Base-by-base conservation (phyloP, 202 grass and related monocot genomes). In the Setaria italica region DNA sequence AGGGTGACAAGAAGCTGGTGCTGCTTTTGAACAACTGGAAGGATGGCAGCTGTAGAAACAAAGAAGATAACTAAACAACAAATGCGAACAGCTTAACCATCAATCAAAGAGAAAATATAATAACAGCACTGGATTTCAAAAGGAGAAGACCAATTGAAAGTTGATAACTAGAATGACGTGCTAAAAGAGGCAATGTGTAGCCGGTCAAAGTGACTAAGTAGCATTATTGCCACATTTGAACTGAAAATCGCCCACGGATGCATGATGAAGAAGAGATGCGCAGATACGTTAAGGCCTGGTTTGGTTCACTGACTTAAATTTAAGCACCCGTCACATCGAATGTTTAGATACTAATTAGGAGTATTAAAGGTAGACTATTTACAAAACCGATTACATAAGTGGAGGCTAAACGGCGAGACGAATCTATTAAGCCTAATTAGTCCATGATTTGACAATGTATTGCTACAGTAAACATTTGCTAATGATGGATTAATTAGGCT, bases 21-120 rank as follows among this genome's bases (percentile, higher is more conserved):
- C 74, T 97, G 97, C 80, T 99, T 99, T 87, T 99, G 97, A 92
- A 99, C 97, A 79, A 99, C 97, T 81, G 97, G 97, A 75, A 99
- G 88, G 83, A 99, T 99, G 39, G 83, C 66, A 84, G 97, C 97
- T 99, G 88, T 77, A 88, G 64, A 21, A 91, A 70, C 42, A 75
- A 79, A 62, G 59, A 30, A 60, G 1, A 48, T 39, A 71, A 74
- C 15, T 49, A 66, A 87, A n/a, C 42, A 77, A 84, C 33, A 57
- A 1, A 79, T 7, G 9, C 34, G 25, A 45, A 65, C 20, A 82
- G 48, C 59, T 45, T 45, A 74, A 85, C 21, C 12, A 58, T 70
- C 32, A 37, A 80, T 53, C 1, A 41, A 67, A 46, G 1, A 25
- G n/a, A 46, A 68, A 7, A 48, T 9, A 19, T 12, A 60, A 56